Evolutionary conservation across 2,329 filamentous ascomycete genomes (phyloP).

Genomic region (Myriangium duriaei): DNA sequence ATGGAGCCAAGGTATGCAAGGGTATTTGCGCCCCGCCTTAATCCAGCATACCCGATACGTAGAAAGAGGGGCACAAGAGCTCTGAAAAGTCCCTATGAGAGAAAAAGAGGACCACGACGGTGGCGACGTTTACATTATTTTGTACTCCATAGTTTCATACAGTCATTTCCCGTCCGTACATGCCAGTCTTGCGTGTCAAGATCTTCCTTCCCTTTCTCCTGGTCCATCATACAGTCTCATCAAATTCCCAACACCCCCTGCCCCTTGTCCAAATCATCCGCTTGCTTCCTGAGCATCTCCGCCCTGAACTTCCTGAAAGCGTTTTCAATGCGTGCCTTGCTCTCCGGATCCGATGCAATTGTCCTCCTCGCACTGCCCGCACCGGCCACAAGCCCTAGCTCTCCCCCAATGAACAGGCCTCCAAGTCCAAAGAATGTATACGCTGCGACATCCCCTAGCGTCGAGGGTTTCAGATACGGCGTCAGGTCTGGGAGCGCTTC

Average conservation of each 20-base stretch:
- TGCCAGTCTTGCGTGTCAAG: too few relatives aligned
- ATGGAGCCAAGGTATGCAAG: too few relatives aligned
- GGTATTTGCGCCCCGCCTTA: too few relatives aligned
- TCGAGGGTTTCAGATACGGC: constrained; percentile 43
- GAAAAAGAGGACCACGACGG: too few relatives aligned
- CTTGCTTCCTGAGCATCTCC: constrained; percentile 49
- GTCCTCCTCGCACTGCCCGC: constrained; percentile 40
- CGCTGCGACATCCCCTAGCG: constrained; percentile 47
- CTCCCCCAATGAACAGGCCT: constrained; percentile 52
- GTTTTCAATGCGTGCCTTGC: constrained; percentile 44
- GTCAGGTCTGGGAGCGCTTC: constrained; percentile 51
- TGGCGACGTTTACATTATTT: too few relatives aligned
- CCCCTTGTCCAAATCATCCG: constrained; percentile 40
- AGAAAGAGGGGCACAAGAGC: too few relatives aligned
- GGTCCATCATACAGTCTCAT: too few relatives aligned
- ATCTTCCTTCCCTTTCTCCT: too few relatives aligned
- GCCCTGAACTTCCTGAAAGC: constrained; percentile 52
- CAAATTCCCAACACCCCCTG: constrained; percentile 9
- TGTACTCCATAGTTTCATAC: too few relatives aligned
- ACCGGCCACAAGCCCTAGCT: constrained; percentile 48
- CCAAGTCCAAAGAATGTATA: constrained; percentile 51
- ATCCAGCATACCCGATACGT: too few relatives aligned
- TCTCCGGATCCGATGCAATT: constrained; percentile 43
- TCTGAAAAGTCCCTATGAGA: too few relatives aligned
- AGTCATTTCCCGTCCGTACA: too few relatives aligned